Conservation (phyloP, 495 filamentous ascomycete genomes). For the Penicillium soppii region DNA sequence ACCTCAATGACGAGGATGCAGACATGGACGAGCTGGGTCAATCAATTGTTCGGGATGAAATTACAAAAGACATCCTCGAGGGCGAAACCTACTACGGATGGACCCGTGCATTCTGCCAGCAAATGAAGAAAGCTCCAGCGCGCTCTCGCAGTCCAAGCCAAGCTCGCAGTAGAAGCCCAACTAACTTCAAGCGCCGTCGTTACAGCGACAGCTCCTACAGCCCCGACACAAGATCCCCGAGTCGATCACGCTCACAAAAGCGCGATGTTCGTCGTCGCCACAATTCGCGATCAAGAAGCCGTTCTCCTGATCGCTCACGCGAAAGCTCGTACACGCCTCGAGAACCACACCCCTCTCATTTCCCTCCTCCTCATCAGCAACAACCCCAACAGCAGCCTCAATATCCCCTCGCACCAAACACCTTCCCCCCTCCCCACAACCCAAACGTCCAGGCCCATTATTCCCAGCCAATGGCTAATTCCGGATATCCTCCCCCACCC, state of each 20-base stretch:
- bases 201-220: conserved; percentile 50
- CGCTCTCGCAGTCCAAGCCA: conserved; percentile 23
- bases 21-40: conserved; percentile 79
- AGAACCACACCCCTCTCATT: conserved; percentile 25
- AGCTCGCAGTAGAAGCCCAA: conserved; percentile 37
- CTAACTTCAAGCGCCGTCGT: conserved; percentile 39
- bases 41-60: conserved; percentile 56
- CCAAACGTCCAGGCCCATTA: conserved; percentile 23
- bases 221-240: conserved; percentile 21
- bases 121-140: conserved; percentile 64
- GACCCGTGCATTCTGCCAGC: conserved; percentile 76
- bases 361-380: conserved; percentile 29
- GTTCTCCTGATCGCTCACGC: conserved; percentile 21
- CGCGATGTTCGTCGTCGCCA: conserved; percentile 18
- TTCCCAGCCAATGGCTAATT: background rate
- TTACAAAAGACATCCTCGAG: conserved; percentile 56
- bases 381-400: conserved; percentile 21
- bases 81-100: conserved; percentile 85
- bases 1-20: conserved; percentile 37
- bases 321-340: conserved; percentile 52
- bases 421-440: conserved; percentile 22
- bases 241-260: conserved; percentile 18
- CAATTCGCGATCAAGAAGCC: conserved; percentile 28
- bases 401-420: conserved; percentile 22
- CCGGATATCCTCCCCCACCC: conserved; percentile 41